Conservation (phyloP, 148 eudicot species). For the Arctostaphylos glauca region DNA sequence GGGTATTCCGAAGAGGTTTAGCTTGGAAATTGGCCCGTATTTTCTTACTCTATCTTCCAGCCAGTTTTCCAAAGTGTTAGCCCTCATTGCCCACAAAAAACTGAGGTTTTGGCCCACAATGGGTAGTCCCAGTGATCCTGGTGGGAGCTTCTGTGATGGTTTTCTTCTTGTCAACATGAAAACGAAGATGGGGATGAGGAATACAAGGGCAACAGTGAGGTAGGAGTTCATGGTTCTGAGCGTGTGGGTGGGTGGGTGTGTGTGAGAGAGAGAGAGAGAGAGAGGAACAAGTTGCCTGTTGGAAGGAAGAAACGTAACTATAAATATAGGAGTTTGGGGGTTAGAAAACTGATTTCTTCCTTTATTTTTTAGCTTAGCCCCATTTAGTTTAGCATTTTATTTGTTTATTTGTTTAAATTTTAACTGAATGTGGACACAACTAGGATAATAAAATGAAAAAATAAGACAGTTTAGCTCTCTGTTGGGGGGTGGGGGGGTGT, state of each 20-base stretch:
- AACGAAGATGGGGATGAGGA: slow-evolving; percentile 22
- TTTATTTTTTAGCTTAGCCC: too few species aligned
- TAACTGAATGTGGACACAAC: too few species aligned
- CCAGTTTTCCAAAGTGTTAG: slow-evolving; percentile 44
- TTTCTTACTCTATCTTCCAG: slow-evolving; percentile 27
- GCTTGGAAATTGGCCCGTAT: slow-evolving; percentile 37
- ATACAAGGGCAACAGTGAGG: slow-evolving; percentile 11
- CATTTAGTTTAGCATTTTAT: too few species aligned
- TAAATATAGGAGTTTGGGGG: too few species aligned
- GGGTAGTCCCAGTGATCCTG: slow-evolving; percentile 49
- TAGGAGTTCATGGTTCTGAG: slow-evolving; percentile 14
- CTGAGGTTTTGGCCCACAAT: slow-evolving; percentile 39
- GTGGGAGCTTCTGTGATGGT: slow-evolving; percentile 28
- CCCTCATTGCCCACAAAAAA: slow-evolving; percentile 33
- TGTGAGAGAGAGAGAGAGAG: too few species aligned
- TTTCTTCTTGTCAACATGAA: slow-evolving; percentile 13
- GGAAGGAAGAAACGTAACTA: too few species aligned
- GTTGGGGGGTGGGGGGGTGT: too few species aligned
- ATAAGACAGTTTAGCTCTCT: too few species aligned
- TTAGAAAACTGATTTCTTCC: too few species aligned
- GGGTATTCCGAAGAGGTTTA: slow-evolving; percentile 44
- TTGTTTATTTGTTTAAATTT: too few species aligned
- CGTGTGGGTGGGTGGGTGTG: background rate
- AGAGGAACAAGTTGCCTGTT: too few species aligned
- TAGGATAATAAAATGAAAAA: too few species aligned